phyloP scores from a whole-genome alignment of 441 rosid genomes.

The Eutrema salsugineum region DNA sequence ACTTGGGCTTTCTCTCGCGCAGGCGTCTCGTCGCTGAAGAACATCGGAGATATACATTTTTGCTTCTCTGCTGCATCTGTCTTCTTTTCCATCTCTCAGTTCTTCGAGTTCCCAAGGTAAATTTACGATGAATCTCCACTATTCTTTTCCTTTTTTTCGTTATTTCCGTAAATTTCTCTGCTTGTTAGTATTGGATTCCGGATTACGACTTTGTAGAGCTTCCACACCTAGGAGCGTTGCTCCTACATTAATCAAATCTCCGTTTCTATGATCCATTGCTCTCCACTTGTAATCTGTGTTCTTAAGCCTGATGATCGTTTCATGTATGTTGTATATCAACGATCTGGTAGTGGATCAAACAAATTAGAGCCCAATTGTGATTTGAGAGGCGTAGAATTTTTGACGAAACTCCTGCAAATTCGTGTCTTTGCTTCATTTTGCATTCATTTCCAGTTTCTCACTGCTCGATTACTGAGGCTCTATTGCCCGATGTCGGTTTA shows the following conservation, averaged over 20 bases:
- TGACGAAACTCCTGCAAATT: too few relatives aligned
- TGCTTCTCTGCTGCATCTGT: conserved; percentile 3
- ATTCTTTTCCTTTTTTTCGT: neutral
- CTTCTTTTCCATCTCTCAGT: neutral
- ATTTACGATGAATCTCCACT: neutral
- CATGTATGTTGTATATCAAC: neutral
- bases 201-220: neutral
- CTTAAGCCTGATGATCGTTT: neutral
- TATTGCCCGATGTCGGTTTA: too few relatives aligned
- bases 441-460: too few relatives aligned
- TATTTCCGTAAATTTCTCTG: neutral
- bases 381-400: neutral
- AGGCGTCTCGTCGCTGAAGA: neutral
- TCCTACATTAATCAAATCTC: neutral
- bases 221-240: neutral
- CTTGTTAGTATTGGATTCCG: neutral
- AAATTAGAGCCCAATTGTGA: neutral
- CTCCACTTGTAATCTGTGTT: neutral
- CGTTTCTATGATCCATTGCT: neutral
- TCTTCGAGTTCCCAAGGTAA: neutral
- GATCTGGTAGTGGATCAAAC: neutral
- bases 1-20: neutral
- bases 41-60: neutral
- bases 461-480: too few relatives aligned
- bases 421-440: too few relatives aligned